Percentiles rank a stretch among this genome's conserved stretches.
Conservation (phyloP, 2,329 filamentous ascomycete genomes). For the Phyllosticta ampelicida region DNA sequence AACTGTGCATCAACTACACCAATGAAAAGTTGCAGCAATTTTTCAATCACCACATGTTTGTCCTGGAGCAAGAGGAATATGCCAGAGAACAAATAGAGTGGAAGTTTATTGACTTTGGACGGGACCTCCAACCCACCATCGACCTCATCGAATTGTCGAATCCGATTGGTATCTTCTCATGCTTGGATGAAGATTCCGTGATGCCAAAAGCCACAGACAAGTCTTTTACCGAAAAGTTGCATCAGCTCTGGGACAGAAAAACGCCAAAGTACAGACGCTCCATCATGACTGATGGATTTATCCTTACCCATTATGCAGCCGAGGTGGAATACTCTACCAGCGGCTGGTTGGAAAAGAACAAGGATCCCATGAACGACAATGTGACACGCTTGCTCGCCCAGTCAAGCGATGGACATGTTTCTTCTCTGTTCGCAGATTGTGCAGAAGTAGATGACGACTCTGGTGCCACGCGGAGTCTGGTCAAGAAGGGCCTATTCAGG, state of each 20-base stretch:
- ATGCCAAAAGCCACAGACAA: conserved; percentile 99
- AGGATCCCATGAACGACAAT: conserved; percentile 96
- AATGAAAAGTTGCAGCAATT: conserved; percentile 99
- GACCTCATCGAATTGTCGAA: conserved; percentile 94
- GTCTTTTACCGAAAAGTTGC: conserved; percentile 95
- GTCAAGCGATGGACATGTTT: conserved; percentile 75
- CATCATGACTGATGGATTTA: conserved; percentile 80
- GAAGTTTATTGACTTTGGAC: conserved; percentile 99
- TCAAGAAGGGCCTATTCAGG: conserved; percentile 95
- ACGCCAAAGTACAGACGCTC: conserved; percentile 86
- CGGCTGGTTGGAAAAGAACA: conserved; percentile 97
- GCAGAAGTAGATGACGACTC: conserved; percentile 66
- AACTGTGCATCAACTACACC: conserved; percentile 98
- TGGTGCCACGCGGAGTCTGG: conserved; percentile 60
- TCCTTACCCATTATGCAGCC: conserved; percentile 93
- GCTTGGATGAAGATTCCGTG: conserved; percentile 91
- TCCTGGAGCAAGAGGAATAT: conserved; percentile 96
- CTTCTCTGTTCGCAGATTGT: conserved; percentile 78
- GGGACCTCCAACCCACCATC: conserved; percentile 93
- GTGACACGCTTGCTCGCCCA: conserved; percentile 76
- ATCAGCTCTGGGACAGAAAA: conserved; percentile 93
- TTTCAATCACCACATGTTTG: conserved; percentile 99
- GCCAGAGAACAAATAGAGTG: conserved; percentile 96
- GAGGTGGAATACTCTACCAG: conserved; percentile 96
- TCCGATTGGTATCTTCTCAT: conserved; percentile 97